Base-by-base conservation (phyloP, 2,329 filamentous ascomycete genomes). In the Claviceps purpurea region DNA sequence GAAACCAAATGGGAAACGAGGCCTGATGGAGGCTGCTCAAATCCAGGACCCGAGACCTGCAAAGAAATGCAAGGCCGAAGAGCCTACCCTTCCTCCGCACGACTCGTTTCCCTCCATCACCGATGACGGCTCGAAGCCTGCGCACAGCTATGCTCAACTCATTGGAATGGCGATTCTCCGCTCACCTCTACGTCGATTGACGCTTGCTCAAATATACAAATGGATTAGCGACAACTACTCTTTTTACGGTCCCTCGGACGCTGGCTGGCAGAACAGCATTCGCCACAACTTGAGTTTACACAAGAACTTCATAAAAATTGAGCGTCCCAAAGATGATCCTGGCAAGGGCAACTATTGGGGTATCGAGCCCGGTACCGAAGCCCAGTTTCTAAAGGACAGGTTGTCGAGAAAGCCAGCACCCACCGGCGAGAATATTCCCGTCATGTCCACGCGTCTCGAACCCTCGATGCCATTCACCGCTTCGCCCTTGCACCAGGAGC, bases 231-330 rank as follows among this genome's bases (percentile, higher is more conserved):
- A 94, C 65, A 90, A 85, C 18, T 97, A 87, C 65, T 83, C 80
- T 5, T 96, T 91, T 69, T 98, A 97, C 72, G 84, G 80, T 59
- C 79, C 82, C 44, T 79, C 84, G 52, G 89, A 96, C 61, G 82
- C 87, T 11, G 91, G 93, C 56, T 98, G 93, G 93, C 91, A 97
- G 69, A 98, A 98, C 69, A 97, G 93, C 72, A 98, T 98, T 66
- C 86, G 93, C 38, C 93, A 98, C 69, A 98, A 98, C 61, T 81
- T 98, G 38, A 96, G 90, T 64, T 75, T 98, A 45, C 95, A 96
- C 75, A 97, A 97, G 71, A 88, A 87, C 47, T 97, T 97, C 64
- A 83, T 90, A 65, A 97, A 97, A 71, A 86, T 95, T 63, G 90
- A 96, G 68, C 81, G 93, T 54, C 89, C 90, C 53, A 97, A 97